Conservation (phyloP, 2,329 filamentous ascomycete genomes). For the Helicocarpus griseus region DNA sequence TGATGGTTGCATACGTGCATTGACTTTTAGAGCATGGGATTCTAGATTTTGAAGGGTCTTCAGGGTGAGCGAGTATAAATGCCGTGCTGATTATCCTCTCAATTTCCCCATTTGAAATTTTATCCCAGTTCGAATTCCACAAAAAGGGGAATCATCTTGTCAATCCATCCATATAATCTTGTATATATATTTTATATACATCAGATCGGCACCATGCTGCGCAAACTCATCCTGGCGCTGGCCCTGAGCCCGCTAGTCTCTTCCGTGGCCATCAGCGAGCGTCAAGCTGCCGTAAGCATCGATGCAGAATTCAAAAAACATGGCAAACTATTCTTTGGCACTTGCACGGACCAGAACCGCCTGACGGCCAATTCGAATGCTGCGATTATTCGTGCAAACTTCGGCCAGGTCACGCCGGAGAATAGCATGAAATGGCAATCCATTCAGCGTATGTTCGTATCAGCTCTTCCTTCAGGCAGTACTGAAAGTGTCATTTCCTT, state of each 20-base stretch:
- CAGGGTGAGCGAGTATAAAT: too few relatives aligned
- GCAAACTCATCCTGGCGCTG: neutral
- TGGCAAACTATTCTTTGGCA: constrained; percentile 58
- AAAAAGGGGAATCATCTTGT: too few relatives aligned
- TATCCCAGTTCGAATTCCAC: too few relatives aligned
- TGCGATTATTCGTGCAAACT: constrained; percentile 50
- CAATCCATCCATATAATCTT: too few relatives aligned
- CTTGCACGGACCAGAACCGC: constrained; percentile 44
- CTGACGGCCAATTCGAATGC: constrained; percentile 43
- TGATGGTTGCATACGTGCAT: too few relatives aligned
- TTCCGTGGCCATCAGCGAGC: neutral
- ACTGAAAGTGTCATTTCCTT: neutral
- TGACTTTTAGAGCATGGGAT: too few relatives aligned
- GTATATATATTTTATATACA: too few relatives aligned
- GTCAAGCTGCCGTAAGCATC: constrained; percentile 33
- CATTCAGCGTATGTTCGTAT: constrained; percentile 16
- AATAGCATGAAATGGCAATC: constrained; percentile 64
- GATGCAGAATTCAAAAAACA: constrained; percentile 49
- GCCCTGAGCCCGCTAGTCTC: constrained; percentile 6
- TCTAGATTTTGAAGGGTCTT: too few relatives aligned
- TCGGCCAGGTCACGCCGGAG: constrained; percentile 57
- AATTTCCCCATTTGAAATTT: too few relatives aligned
- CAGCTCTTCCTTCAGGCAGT: neutral
- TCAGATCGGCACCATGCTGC: neutral
- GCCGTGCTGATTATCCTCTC: too few relatives aligned